Percentiles rank a stretch among this genome's conserved stretches.
phyloP scores from a whole-genome alignment of 1,284 basidiomycete genomes.

The Rhodotorula sp. region DNA sequence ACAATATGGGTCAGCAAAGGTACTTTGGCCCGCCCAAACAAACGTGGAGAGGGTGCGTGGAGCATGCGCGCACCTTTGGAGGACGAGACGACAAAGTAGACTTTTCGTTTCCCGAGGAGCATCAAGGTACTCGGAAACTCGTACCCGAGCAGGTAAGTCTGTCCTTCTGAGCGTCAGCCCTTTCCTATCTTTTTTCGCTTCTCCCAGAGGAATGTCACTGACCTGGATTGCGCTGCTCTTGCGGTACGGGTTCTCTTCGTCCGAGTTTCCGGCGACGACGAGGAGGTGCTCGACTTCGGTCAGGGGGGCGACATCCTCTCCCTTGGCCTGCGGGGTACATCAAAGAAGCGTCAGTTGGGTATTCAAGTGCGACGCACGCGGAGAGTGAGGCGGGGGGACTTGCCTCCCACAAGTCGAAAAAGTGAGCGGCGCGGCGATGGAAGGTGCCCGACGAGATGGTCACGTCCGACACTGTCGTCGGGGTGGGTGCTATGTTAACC shows the following conservation, averaged over 20 bases:
- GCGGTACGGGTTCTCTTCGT: slow-evolving; percentile 74
- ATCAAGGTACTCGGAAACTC: slow-evolving; percentile 94
- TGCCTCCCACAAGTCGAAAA: slow-evolving; percentile 33
- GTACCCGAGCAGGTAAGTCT: slow-evolving; percentile 95
- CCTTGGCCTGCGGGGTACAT: slow-evolving; percentile 11
- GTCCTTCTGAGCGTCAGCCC: not conserved
- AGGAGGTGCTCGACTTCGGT: slow-evolving; percentile 61
- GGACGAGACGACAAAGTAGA: slow-evolving; percentile 79
- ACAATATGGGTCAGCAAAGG: no score
- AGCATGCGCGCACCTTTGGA: slow-evolving; percentile 67
- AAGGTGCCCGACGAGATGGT: slow-evolving; percentile 37
- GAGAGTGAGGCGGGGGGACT: not conserved
- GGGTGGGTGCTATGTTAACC: not conserved
- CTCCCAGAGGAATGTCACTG: not conserved
- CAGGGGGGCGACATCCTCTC: slow-evolving; percentile 31
- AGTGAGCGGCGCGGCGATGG: slow-evolving; percentile 32
- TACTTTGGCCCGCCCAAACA: no score
- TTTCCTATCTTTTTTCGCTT: no score
- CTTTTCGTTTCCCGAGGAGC: slow-evolving; percentile 64
- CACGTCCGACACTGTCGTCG: slow-evolving; percentile 33
- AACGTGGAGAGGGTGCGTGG: no score
- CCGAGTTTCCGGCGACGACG: slow-evolving; percentile 76
- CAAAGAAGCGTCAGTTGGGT: not conserved
- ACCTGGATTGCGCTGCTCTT: slow-evolving; percentile 91
- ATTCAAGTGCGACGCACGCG: no score